phyloP scores from a whole-genome alignment of 129 eudicot genomes.

The Erigeron canadensis region DNA sequence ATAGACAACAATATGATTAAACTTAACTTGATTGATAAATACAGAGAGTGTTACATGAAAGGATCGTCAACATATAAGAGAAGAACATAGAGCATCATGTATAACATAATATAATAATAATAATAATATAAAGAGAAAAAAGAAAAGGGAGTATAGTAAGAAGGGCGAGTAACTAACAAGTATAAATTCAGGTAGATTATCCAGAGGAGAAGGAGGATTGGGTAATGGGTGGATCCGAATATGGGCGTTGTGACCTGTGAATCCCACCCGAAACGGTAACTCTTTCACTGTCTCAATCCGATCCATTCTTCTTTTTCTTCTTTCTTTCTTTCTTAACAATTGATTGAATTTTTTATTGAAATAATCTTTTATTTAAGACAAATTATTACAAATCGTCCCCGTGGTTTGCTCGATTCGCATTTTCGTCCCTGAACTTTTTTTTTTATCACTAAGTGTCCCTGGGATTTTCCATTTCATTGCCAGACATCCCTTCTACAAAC shows the following conservation, averaged over 20 bases:
- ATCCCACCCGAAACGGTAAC: conserved; percentile 79
- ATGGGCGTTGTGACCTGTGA: conserved; percentile 94
- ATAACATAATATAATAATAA: not conserved
- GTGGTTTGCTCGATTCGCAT: too few relatives aligned
- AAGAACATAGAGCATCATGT: too few relatives aligned
- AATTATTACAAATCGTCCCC: too few relatives aligned
- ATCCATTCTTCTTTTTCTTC: conserved; percentile 52
- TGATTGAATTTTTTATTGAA: conserved; percentile 12
- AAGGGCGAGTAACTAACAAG: conserved; percentile 50
- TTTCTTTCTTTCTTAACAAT: not conserved
- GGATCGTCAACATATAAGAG: too few relatives aligned
- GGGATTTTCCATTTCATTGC: too few relatives aligned
- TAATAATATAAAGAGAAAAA: not conserved
- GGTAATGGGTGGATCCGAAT: conserved; percentile 82
- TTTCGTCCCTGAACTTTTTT: too few relatives aligned
- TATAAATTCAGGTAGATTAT: conserved; percentile 77
- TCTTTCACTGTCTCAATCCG: conserved; percentile 57
- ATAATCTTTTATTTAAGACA: not conserved
- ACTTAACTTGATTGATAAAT: too few relatives aligned
- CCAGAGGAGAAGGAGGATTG: conserved; percentile 43
- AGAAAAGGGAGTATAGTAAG: not conserved
- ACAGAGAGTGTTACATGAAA: too few relatives aligned
- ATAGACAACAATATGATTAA: too few relatives aligned
- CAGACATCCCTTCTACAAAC: too few relatives aligned
- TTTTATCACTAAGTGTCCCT: too few relatives aligned